Percentiles rank a stretch among this genome's conserved stretches.
Evolutionary conservation across 805 yeast species (phyloP).

Genomic region (Candida caryicola): DNA sequence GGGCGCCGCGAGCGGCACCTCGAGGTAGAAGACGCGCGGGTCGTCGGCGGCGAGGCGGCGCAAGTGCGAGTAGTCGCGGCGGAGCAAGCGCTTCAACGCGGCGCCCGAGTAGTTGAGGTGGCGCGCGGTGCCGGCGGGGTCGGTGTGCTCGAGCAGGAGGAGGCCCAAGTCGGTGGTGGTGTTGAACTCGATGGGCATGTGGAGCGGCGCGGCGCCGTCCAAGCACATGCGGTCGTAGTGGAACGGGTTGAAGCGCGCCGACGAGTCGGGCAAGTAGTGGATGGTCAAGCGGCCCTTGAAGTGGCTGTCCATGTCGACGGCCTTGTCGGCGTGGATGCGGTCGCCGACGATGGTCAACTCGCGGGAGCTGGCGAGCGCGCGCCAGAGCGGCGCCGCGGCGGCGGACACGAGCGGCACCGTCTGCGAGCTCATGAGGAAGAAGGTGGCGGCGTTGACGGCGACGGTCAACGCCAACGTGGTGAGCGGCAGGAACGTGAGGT

Average conservation of each 20-base stretch:
- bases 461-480: constrained; percentile 49
- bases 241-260: constrained; percentile 79
- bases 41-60: constrained; percentile 25
- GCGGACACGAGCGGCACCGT: constrained; percentile 45
- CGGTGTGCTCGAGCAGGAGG: constrained; percentile 61
- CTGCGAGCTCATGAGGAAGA: constrained; percentile 52
- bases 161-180: constrained; percentile 70
- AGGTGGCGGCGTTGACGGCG: constrained; percentile 46
- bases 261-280: constrained; percentile 86
- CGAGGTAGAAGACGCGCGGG: constrained; percentile 52
- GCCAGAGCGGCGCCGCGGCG: constrained; percentile 42
- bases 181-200: constrained; percentile 74
- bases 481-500: constrained; percentile 62
- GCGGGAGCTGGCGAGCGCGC: constrained; percentile 35
- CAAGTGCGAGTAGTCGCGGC: constrained; percentile 32
- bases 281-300: constrained; percentile 85
- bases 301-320: constrained; percentile 53
- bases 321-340: constrained; percentile 33
- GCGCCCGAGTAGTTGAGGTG: constrained; percentile 53
- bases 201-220: constrained; percentile 31
- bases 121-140: constrained; percentile 48
- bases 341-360: constrained; percentile 56
- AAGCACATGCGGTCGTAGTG: constrained; percentile 60
- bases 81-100: constrained; percentile 46
- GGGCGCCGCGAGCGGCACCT: constrained; percentile 61